A percentile compares a stretch with the other conserved stretches of the same genome.
phyloP scores from a whole-genome alignment of 345 rosid genomes.

The Garcia nutans region DNA sequence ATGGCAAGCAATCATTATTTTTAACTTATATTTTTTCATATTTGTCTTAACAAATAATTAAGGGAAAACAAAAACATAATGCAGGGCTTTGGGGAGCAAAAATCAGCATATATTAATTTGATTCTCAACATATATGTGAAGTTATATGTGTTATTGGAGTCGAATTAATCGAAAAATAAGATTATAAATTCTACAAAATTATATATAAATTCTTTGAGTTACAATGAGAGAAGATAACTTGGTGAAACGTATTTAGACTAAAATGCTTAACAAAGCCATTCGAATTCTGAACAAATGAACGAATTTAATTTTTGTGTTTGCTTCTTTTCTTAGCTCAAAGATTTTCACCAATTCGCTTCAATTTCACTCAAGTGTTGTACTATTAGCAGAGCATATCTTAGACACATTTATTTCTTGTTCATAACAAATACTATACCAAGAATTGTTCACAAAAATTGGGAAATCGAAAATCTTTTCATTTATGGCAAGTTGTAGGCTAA shows the following conservation, averaged over 20 bases:
- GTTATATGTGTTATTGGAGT: too few species aligned
- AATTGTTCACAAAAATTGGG: not conserved
- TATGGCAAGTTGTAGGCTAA: not conserved
- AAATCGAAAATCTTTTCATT: not conserved
- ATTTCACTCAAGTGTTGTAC: not conserved
- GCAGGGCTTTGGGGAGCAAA: not conserved
- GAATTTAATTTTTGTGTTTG: too few species aligned
- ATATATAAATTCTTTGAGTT: too few species aligned
- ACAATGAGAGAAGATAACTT: too few species aligned
- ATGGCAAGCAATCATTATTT: not conserved
- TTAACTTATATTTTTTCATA: too few species aligned
- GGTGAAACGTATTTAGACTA: slow-evolving; percentile 4
- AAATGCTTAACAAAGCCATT: not conserved
- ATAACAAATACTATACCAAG: not conserved
- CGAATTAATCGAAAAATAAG: too few species aligned
- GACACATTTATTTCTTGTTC: slow-evolving; percentile 9
- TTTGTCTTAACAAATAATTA: not conserved
- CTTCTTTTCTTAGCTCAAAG: not conserved
- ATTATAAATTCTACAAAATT: too few species aligned
- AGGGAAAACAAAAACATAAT: not conserved
- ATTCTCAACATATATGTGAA: too few species aligned
- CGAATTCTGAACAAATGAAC: not conserved
- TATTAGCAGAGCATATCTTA: not conserved
- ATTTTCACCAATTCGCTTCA: slow-evolving; percentile 1
- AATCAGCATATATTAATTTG: not conserved